phyloP scores from a whole-genome alignment of 441 rosid genomes.

The Manihot esculenta region DNA sequence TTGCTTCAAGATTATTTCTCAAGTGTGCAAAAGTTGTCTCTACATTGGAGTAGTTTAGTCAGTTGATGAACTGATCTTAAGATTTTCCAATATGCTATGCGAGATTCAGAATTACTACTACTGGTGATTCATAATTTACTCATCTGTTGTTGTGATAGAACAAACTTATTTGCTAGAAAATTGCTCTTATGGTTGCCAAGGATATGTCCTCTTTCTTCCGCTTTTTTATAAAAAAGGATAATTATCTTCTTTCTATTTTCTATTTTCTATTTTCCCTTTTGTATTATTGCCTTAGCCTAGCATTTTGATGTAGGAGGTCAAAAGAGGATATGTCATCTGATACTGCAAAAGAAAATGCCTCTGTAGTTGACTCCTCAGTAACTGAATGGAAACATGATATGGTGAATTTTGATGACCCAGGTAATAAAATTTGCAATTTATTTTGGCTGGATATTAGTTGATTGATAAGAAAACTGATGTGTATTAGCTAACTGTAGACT shows the following conservation, averaged over 20 bases:
- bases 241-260: background rate
- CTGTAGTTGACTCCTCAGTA: conserved; percentile 83
- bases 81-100: too few species aligned
- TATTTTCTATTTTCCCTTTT: background rate
- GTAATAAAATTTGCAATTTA: conserved; percentile 33
- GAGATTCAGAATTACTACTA: too few species aligned
- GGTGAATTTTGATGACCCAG: conserved; percentile 69
- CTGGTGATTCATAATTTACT: too few species aligned
- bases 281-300: background rate
- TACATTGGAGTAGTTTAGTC: too few species aligned
- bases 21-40: too few species aligned
- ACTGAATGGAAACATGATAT: conserved; percentile 78
- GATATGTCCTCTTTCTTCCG: too few species aligned
- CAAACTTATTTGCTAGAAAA: background rate
- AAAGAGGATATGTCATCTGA: conserved; percentile 75
- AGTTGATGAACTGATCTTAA: too few species aligned
- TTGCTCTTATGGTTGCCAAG: background rate
- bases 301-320: conserved; percentile 25
- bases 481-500: background rate
- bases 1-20: too few species aligned
- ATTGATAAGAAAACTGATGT: background rate
- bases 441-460: background rate
- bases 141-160: too few species aligned
- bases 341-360: conserved; percentile 77
- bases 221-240: background rate